Conservation (phyloP, 2,329 filamentous ascomycete species). For the Myriosclerotinia duriaeana region DNA sequence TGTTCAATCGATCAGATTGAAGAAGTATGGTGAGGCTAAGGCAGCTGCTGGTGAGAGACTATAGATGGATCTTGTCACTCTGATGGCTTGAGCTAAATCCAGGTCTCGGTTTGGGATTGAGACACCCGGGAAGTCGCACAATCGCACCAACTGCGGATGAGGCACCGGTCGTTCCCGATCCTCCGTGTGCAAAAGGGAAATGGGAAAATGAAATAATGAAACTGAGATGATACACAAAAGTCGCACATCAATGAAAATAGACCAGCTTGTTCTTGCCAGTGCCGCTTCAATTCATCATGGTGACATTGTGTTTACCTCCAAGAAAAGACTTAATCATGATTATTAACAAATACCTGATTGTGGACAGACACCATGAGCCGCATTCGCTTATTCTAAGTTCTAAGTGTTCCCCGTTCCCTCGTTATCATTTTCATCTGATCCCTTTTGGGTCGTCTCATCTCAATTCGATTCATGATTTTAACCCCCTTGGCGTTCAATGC, state of each 20-base stretch:
- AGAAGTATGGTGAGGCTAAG: constrained; percentile 71
- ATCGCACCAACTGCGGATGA: constrained; percentile 7
- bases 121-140: background rate
- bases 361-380: background rate
- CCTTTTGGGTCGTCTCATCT: background rate
- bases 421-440: background rate
- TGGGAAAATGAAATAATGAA: background rate
- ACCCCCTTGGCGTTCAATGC: background rate
- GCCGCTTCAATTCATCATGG: constrained; percentile 4
- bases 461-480: background rate
- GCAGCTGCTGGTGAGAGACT: constrained; percentile 75
- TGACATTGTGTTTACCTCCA: background rate
- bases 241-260: constrained; percentile 10
- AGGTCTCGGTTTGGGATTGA: constrained; percentile 6
- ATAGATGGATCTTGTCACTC: constrained; percentile 27
- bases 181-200: background rate
- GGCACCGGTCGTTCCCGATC: background rate
- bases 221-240: constrained; percentile 12
- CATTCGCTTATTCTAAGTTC: background rate
- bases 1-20: constrained; percentile 61
- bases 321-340: constrained; percentile 17
- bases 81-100: constrained; percentile 1
- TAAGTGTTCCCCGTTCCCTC: background rate
- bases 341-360: background rate
- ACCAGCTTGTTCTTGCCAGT: constrained; percentile 19